Evolutionary conservation across 345 rosid species (phyloP).

Genomic region (Arabis alpina): DNA sequence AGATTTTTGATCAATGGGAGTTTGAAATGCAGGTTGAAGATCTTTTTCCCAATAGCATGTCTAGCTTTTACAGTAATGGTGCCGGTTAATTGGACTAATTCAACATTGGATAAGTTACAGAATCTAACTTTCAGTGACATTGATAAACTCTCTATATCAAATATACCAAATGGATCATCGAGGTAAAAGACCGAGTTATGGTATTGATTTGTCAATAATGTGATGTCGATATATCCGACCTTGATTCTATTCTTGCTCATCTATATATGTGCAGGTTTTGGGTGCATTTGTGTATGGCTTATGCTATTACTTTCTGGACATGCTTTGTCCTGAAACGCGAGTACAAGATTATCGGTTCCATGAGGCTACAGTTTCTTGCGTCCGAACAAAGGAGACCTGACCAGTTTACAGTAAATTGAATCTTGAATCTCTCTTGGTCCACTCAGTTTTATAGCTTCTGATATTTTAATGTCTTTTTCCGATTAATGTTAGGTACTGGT

Average conservation of each 20-base stretch:
- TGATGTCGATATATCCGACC: neutral
- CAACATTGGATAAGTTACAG: slow-evolving; percentile 54
- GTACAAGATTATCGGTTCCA: slow-evolving; percentile 70
- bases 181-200: slow-evolving; percentile 49
- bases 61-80: slow-evolving; percentile 74
- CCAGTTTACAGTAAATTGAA: slow-evolving; percentile 69
- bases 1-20: neutral
- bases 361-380: slow-evolving; percentile 92
- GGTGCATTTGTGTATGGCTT: slow-evolving; percentile 91
- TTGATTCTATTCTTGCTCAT: neutral
- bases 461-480: neutral
- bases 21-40: slow-evolving; percentile 69
- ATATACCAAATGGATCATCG: slow-evolving; percentile 71
- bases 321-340: slow-evolving; percentile 77
- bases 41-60: slow-evolving; percentile 76
- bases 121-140: slow-evolving; percentile 64
- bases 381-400: slow-evolving; percentile 76
- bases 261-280: slow-evolving; percentile 61
- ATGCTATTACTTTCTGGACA: slow-evolving; percentile 90
- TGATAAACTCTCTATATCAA: slow-evolving; percentile 90
- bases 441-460: neutral
- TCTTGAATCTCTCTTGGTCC: slow-evolving; percentile 11
- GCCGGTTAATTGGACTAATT: slow-evolving; percentile 89
- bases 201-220: slow-evolving; percentile 21
- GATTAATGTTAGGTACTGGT: slow-evolving; percentile 68